phyloP scores from a whole-genome alignment of 1,284 basidiomycete genomes.

The Volvariella surrecta region DNA sequence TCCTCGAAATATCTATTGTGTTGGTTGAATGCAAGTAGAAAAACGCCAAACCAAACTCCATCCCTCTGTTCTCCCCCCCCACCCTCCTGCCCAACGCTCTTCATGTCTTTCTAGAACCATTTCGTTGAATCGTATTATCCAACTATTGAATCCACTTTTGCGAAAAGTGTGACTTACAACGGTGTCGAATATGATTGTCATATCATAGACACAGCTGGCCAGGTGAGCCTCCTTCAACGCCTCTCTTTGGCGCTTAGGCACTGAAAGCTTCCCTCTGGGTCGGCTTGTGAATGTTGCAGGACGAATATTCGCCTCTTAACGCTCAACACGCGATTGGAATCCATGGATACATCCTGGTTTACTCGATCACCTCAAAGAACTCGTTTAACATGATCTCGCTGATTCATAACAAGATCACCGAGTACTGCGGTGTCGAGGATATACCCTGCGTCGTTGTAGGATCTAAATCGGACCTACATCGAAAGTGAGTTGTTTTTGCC shows the following conservation, averaged over 20 bases:
- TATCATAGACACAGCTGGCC: conserved; percentile 98
- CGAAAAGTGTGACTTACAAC: conserved; percentile 82
- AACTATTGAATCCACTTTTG: conserved; percentile 88
- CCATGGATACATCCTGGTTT: conserved; percentile 62
- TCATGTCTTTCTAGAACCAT: conserved; percentile 48
- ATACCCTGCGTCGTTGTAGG: conserved; percentile 97
- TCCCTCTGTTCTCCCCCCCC: too few relatives aligned
- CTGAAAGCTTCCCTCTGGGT: neutral
- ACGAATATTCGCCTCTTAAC: conserved; percentile 43
- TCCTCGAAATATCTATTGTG: neutral
- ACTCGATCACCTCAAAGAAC: conserved; percentile 86
- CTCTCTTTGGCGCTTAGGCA: neutral
- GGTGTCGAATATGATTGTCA: conserved; percentile 87
- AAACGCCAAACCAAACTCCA: too few relatives aligned
- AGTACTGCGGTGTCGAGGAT: conserved; percentile 84
- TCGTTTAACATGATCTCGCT: conserved; percentile 97
- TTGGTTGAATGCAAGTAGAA: neutral
- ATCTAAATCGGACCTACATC: conserved; percentile 84
- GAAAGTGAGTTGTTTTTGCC: conserved; percentile 41
- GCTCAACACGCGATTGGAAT: conserved; percentile 44
- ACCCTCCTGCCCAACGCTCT: neutral
- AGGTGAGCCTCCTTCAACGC: conserved; percentile 45
- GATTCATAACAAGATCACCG: conserved; percentile 95
- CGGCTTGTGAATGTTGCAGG: conserved; percentile 22
- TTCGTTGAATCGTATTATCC: conserved; percentile 65